Base-by-base conservation (phyloP, 495 filamentous ascomycete genomes). In the Penicillium lagena region DNA sequence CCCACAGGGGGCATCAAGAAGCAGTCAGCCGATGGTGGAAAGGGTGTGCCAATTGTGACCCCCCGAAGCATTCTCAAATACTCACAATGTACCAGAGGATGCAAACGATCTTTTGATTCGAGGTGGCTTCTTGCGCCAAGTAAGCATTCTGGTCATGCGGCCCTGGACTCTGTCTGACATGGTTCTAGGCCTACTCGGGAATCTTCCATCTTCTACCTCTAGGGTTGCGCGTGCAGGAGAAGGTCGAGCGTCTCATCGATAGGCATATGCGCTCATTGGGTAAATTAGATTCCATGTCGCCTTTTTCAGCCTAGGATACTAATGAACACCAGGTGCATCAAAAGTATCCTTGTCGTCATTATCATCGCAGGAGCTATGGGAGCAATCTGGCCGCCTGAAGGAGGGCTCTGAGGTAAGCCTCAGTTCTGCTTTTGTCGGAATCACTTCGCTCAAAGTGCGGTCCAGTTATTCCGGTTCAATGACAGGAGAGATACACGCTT, bases 171-270 rank as follows among this genome's bases (percentile, higher is more conserved):
- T 34, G 6, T 30, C n/a, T 4, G n/a, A 3, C 7, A 38, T 30
- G 11, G 46, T 12, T 12, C 22, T 34, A 90, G 81, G 85, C 88
- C 33, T 81, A 95, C 51, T 78, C 91, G 4, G 94, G 93, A 6
- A 77, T 98, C 30, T 97, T 96, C 60, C 94, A 98, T 62, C 75
- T 96, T 55, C 73, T 98, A 8, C 93, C 93, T 1, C 71, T 98
- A n/a, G 93, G 93, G 3, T 72, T 87, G 31, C 75, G 88, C 29
- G 88, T 97, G 0, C 90, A 96, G 56, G 81, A 89, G 38, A 98
- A 97, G 60, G 60, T 97, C 27, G 89, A 96, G 53, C 60, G 61
- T 5, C 68, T 96, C 4, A 85, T 98, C 59, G 90, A 94, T 47
- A 88, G 85, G 58, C 82, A 96, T 58, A 97, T 98, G 93, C 69